Percentiles rank a stretch among this genome's conserved stretches.
phyloP scores from a whole-genome alignment of 1,284 basidiomycete genomes.

The Psilocybe mexicana region DNA sequence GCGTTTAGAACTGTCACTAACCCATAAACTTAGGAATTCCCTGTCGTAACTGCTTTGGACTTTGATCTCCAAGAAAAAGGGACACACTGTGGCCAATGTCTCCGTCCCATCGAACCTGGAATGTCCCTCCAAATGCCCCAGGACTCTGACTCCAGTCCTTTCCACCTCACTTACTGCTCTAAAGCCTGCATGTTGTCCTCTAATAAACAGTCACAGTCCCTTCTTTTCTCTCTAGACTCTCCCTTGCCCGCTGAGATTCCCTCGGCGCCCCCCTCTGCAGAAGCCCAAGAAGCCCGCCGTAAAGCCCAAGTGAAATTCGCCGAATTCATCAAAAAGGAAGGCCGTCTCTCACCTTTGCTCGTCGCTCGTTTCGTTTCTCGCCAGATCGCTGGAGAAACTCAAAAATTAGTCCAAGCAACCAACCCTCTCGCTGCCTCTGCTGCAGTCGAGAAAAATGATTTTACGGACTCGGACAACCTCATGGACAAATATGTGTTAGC shows the following conservation, averaged over 20 bases:
- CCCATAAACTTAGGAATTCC: constrained; percentile 55
- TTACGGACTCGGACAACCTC: constrained; percentile 48
- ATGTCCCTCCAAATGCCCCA: constrained; percentile 43
- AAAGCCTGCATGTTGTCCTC: constrained; percentile 58
- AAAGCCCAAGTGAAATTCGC: constrained; percentile 60
- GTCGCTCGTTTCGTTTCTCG: constrained; percentile 71
- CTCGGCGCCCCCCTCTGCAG: constrained; percentile 30
- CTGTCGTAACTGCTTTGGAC: constrained; percentile 69
- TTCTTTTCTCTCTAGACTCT: constrained; percentile 69
- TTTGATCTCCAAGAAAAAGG: constrained; percentile 65
- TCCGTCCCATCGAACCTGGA: constrained; percentile 52
- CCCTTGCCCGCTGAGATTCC: constrained; percentile 57
- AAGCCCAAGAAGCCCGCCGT: constrained; percentile 44
- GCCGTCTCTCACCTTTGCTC: constrained; percentile 50
- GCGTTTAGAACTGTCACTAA: not conserved
- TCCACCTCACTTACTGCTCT: constrained; percentile 71
- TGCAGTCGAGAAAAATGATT: constrained; percentile 31
- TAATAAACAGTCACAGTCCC: constrained; percentile 59
- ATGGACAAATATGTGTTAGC: constrained; percentile 56
- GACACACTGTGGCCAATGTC: constrained; percentile 70
- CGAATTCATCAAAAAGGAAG: constrained; percentile 51
- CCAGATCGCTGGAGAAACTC: constrained; percentile 65
- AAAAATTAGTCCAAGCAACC: constrained; percentile 47
- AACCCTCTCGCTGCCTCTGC: constrained; percentile 24
- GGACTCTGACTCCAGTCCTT: constrained; percentile 42